Evolutionary conservation across 768 basidiomycete species (phyloP).

Genomic region (Collybiopsis confluens): DNA sequence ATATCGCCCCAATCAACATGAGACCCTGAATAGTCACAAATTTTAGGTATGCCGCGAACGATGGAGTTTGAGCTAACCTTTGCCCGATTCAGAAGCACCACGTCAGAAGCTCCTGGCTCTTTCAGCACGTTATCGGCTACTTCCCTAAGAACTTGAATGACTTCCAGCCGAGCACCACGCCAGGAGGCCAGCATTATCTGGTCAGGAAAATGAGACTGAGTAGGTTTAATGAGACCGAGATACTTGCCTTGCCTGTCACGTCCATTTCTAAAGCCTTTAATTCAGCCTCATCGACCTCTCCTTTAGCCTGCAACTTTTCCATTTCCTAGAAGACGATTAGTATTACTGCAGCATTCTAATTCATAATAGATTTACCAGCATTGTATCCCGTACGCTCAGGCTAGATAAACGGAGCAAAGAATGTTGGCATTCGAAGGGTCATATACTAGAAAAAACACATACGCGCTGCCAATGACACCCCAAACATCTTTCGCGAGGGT

Average conservation of each 20-base stretch:
- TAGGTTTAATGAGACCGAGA: too few relatives aligned
- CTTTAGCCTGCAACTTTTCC: slow-evolving; percentile 84
- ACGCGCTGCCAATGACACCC: slow-evolving; percentile 96
- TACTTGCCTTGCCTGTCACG: slow-evolving; percentile 80
- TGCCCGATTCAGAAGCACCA: slow-evolving; percentile 73
- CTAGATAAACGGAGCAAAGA: slow-evolving; percentile 23
- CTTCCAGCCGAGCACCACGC: slow-evolving; percentile 95
- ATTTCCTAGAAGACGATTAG: slow-evolving; percentile 56
- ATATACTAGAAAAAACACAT: slow-evolving; percentile 28
- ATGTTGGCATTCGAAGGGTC: slow-evolving; percentile 5
- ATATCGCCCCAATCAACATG: slow-evolving; percentile 84
- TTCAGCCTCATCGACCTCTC: slow-evolving; percentile 85
- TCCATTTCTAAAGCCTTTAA: slow-evolving; percentile 86
- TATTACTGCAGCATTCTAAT: background rate
- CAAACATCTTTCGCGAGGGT: slow-evolving; percentile 92
- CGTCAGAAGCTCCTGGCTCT: slow-evolving; percentile 70
- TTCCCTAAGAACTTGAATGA: slow-evolving; percentile 84
- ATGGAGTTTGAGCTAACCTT: slow-evolving; percentile 53
- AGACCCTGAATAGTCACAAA: slow-evolving; percentile 52
- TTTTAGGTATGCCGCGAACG: too few relatives aligned
- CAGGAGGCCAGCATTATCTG: slow-evolving; percentile 95
- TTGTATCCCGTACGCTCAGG: slow-evolving; percentile 71
- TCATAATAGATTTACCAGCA: slow-evolving; percentile 40
- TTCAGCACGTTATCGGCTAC: slow-evolving; percentile 81
- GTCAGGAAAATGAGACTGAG: background rate